Evolutionary conservation across 2,329 filamentous ascomycete species (phyloP).

Genomic region (Didymella pomorum): DNA sequence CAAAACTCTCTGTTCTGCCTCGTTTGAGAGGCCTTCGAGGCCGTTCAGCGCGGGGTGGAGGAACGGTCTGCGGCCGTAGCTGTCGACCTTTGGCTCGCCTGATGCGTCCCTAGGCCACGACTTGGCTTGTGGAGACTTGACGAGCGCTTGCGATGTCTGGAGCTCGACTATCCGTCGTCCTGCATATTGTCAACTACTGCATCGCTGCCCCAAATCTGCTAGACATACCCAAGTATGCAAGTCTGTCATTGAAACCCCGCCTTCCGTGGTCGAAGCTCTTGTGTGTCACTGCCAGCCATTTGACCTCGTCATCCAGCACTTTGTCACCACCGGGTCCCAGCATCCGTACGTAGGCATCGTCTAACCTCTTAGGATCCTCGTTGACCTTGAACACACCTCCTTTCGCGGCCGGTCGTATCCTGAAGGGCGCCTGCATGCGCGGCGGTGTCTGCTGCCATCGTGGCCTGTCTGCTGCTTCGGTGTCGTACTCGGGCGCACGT

Average conservation of each 20-base stretch:
- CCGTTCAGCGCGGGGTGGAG: slow-evolving; percentile 73
- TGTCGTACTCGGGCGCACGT: slow-evolving; percentile 40
- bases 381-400: slow-evolving; percentile 74
- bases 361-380: slow-evolving; percentile 73
- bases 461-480: slow-evolving; percentile 48
- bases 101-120: slow-evolving; percentile 31
- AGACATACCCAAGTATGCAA: slow-evolving; percentile 82
- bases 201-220: neutral
- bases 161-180: slow-evolving; percentile 71
- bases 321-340: slow-evolving; percentile 76
- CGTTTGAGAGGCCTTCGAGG: slow-evolving; percentile 73
- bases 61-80: slow-evolving; percentile 68
- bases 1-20: slow-evolving; percentile 68
- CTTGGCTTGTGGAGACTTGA: slow-evolving; percentile 57
- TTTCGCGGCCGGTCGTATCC: slow-evolving; percentile 66
- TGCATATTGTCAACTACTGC: slow-evolving; percentile 42
- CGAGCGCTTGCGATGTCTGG: slow-evolving; percentile 69
- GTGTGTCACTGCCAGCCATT: slow-evolving; percentile 96
- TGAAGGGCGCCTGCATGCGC: slow-evolving; percentile 57
- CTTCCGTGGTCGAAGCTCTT: slow-evolving; percentile 97
- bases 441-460: slow-evolving; percentile 61
- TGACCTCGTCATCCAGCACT: slow-evolving; percentile 86
- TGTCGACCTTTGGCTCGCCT: slow-evolving; percentile 36
- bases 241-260: slow-evolving; percentile 90
- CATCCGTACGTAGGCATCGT: slow-evolving; percentile 78